phyloP scores from a whole-genome alignment of 202 grass and related monocot species.

The Musa balbisiana region DNA sequence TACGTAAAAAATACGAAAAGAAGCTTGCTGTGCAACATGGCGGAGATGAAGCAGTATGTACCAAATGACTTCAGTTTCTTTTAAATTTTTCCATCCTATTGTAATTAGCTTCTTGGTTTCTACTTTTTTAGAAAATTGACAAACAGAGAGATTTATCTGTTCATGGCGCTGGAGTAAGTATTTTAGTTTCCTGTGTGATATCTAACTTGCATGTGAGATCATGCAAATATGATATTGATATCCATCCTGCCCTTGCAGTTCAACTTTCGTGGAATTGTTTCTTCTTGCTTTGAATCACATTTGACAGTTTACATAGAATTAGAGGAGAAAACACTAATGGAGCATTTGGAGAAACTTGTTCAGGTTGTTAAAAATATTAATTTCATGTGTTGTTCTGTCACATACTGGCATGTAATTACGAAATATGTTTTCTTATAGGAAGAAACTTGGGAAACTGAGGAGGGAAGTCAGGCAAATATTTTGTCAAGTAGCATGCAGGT shows the following conservation, averaged over 20 bases:
- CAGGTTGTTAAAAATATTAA: conserved; percentile 46
- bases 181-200: neutral
- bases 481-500: conserved; percentile 97
- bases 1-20: conserved; percentile 94
- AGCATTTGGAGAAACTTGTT: conserved; percentile 98
- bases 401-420: conserved; percentile 14
- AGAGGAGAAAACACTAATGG: conserved; percentile 90
- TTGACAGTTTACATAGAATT: conserved; percentile 91
- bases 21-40: conserved; percentile 51
- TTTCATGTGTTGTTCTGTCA: conserved; percentile 15
- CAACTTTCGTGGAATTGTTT: conserved; percentile 97
- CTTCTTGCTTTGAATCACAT: conserved; percentile 97
- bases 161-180: conserved; percentile 82
- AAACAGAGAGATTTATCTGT: conserved; percentile 81
- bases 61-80: conserved; percentile 2
- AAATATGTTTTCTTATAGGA: conserved; percentile 49
- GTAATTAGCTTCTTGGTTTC: conserved; percentile 20
- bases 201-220: neutral
- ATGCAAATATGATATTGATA: conserved; percentile 11
- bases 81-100: neutral
- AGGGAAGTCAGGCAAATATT: conserved; percentile 97
- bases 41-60: conserved; percentile 44
- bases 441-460: conserved; percentile 99
- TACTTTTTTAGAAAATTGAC: conserved; percentile 55
- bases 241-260: conserved; percentile 46